A percentile compares a stretch with the other conserved stretches of the same genome.
phyloP scores from a whole-genome alignment of 441 rosid genomes.

The Euphorbia schlechtendalii region DNA sequence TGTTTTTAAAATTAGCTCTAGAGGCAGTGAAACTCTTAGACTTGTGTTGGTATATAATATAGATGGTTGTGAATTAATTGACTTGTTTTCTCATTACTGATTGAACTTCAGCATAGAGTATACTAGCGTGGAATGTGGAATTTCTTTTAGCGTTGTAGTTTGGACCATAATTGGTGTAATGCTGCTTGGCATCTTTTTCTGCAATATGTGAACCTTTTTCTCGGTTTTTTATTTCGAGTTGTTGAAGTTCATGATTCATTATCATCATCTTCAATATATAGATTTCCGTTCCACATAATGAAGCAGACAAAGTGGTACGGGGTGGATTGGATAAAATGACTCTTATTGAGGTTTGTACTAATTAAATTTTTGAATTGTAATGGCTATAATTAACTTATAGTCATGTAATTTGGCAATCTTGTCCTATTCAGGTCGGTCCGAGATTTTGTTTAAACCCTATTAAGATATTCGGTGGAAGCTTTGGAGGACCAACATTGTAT shows the following conservation, averaged over 20 bases:
- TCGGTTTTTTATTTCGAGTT: neutral
- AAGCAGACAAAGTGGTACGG: conserved; percentile 72
- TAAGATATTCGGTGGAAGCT: conserved; percentile 87
- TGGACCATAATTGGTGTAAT: neutral
- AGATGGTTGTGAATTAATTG: neutral
- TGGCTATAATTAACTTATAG: neutral
- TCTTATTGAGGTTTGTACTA: conserved; percentile 66
- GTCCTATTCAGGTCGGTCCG: conserved; percentile 66
- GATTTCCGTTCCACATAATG: conserved; percentile 91
- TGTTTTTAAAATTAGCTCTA: no score
- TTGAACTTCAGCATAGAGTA: neutral
- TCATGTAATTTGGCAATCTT: conserved; percentile 8
- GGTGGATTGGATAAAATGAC: conserved; percentile 96
- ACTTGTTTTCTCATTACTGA: neutral
- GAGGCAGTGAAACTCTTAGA: no score
- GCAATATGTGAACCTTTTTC: neutral
- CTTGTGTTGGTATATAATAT: neutral
- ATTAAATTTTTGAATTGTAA: neutral
- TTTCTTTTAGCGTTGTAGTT: neutral
- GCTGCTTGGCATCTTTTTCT: neutral
- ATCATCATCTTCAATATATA: conserved; percentile 19
- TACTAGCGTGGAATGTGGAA: neutral
- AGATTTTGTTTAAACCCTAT: conserved; percentile 96
- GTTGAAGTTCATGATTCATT: neutral
- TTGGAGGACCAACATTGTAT: conserved; percentile 86